These are phyloP conservation scores for Lipomyces orientalis DNA, from an alignment of 805 yeast species.

Conservation along the genomic window DNA sequence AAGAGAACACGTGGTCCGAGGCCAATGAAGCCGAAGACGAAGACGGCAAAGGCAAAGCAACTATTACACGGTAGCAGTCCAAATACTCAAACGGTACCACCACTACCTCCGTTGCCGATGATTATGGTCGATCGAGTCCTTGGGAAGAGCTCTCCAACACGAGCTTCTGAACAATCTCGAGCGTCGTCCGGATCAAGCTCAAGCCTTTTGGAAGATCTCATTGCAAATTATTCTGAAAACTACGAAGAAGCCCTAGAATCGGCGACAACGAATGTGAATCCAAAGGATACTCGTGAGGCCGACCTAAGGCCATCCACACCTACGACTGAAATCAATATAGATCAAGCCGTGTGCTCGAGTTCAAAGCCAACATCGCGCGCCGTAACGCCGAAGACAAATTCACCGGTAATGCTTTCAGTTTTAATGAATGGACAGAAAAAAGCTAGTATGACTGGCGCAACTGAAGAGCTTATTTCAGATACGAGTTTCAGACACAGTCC, in stretches of 20 bases:
- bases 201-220: conserved; percentile 6
- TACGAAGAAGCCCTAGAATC: not conserved
- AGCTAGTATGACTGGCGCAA: not conserved
- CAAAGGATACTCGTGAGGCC: not conserved
- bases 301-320: not conserved
- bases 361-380: not conserved
- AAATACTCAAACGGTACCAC: conserved; percentile 9
- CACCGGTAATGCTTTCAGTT: not conserved
- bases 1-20: conserved; percentile 33
- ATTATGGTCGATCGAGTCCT: conserved; percentile 1
- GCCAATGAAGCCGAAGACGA: conserved; percentile 29
- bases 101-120: conserved; percentile 21
- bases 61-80: not conserved
- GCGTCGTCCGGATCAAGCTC: not conserved
- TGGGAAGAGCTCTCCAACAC: not conserved
- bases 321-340: not conserved
- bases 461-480: not conserved
- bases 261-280: not conserved
- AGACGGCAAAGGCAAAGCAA: conserved; percentile 16
- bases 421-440: not conserved
- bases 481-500: not conserved
- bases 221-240: conserved; percentile 9
- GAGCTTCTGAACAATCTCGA: not conserved
- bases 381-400: not conserved
- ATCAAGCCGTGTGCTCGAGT: not conserved